Conservation (phyloP, 108 stramenopile species). For the Skeletonema marinoi region DNA sequence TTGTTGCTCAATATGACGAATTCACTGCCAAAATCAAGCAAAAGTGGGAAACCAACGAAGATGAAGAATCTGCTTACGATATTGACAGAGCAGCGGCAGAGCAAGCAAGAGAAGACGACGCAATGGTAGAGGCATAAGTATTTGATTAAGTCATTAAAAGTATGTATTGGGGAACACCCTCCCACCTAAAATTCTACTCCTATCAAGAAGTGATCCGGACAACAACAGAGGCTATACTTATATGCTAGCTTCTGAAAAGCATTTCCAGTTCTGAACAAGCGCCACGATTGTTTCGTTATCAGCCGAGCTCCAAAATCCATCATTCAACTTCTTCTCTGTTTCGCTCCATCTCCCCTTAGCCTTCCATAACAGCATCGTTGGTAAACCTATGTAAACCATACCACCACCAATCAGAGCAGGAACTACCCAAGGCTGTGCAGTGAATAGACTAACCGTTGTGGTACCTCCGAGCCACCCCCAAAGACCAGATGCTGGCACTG, state of each 20-base stretch:
- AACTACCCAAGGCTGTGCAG: slow-evolving; percentile 65
- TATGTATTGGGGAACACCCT: background rate
- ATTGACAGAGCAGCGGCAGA: slow-evolving; percentile 81
- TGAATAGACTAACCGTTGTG: slow-evolving; percentile 58
- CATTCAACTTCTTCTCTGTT: slow-evolving; percentile 50
- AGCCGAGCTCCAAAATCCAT: slow-evolving; percentile 46
- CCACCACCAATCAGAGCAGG: slow-evolving; percentile 80
- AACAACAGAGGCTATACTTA: background rate
- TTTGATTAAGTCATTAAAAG: background rate
- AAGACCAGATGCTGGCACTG: slow-evolving; percentile 73
- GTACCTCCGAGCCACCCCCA: slow-evolving; percentile 80
- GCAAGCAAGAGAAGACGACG: slow-evolving; percentile 76
- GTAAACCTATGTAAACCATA: slow-evolving; percentile 64
- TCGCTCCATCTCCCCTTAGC: slow-evolving; percentile 44
- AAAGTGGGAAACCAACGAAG: slow-evolving; percentile 71
- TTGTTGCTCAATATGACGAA: slow-evolving; percentile 88
- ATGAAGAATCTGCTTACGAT: slow-evolving; percentile 69
- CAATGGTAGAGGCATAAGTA: background rate
- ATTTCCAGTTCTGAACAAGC: slow-evolving; percentile 40
- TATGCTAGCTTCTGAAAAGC: background rate
- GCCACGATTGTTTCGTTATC: slow-evolving; percentile 37
- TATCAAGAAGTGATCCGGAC: too few species aligned
- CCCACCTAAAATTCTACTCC: background rate
- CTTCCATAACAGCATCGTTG: slow-evolving; percentile 54
- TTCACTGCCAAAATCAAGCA: slow-evolving; percentile 88